Percentiles rank a stretch among this genome's conserved stretches.
These are phyloP conservation scores for Hippophae tibetana DNA, from an alignment of 306 rosid genomes.

Conservation along the genomic window DNA sequence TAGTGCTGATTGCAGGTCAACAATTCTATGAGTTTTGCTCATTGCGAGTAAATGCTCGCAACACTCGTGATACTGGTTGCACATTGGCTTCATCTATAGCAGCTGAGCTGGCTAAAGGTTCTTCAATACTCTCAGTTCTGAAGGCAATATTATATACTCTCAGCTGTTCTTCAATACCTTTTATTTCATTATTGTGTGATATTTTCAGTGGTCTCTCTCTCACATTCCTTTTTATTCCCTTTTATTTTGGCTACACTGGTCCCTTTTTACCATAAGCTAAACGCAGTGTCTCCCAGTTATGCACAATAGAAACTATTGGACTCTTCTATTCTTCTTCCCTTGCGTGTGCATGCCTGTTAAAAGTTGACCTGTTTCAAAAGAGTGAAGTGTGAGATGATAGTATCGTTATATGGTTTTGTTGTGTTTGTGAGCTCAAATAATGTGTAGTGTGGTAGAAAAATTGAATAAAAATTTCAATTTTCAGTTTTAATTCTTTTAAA, in stretches of 20 bases:
- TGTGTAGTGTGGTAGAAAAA: not conserved
- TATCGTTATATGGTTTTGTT: not conserved
- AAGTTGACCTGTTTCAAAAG: too few species aligned
- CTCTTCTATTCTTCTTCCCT: too few species aligned
- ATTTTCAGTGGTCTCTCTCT: not conserved
- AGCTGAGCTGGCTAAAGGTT: constrained; percentile 92
- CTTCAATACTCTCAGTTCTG: constrained; percentile 60
- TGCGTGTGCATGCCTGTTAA: too few species aligned
- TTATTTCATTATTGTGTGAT: not conserved
- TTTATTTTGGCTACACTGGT: too few species aligned
- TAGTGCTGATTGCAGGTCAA: constrained; percentile 52
- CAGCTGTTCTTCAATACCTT: too few species aligned
- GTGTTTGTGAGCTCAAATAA: not conserved
- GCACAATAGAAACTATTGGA: not conserved
- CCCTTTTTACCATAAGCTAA: not conserved
- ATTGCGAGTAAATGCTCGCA: constrained; percentile 51
- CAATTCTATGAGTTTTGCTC: constrained; percentile 55
- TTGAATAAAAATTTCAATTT: too few species aligned
- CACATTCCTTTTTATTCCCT: too few species aligned
- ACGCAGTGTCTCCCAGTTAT: constrained; percentile 3
- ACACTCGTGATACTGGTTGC: constrained; percentile 94
- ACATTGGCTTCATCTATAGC: constrained; percentile 91
- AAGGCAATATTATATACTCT: constrained; percentile 34
- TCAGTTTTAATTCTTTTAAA: too few species aligned
- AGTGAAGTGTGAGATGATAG: not conserved